phyloP scores from a whole-genome alignment of 1,284 basidiomycete genomes.

The Puccinia horiana region DNA sequence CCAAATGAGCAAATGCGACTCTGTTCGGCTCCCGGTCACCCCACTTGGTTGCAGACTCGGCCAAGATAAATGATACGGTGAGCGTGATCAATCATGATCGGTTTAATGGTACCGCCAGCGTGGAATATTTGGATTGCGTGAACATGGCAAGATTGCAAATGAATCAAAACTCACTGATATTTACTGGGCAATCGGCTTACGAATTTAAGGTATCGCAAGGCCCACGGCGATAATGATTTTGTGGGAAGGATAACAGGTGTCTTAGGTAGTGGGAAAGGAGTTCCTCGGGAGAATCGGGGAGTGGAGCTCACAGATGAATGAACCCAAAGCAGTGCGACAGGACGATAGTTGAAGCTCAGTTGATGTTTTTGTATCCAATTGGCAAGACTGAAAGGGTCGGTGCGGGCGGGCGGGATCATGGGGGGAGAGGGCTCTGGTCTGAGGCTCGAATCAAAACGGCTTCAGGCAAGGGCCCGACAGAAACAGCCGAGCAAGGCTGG shows the following conservation, averaged over 20 bases:
- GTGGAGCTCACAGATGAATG: neutral
- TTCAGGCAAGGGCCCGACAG: neutral
- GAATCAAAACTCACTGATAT: neutral
- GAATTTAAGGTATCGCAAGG: neutral
- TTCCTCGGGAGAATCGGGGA: neutral
- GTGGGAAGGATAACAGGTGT: neutral
- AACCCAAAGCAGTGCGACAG: neutral
- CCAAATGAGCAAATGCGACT: neutral
- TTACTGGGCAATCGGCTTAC: neutral
- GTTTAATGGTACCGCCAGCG: neutral
- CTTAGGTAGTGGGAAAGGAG: neutral
- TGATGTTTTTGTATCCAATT: neutral
- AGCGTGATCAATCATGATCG: neutral
- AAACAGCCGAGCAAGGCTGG: neutral
- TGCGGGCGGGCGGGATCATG: neutral
- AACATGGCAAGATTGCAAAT: neutral
- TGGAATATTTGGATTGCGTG: neutral
- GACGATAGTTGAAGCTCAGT: neutral
- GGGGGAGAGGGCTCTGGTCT: neutral
- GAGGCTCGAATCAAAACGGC: neutral
- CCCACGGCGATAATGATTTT: neutral
- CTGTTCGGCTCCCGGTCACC: neutral
- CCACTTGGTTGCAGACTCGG: neutral
- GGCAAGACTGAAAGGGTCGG: neutral
- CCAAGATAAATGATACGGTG: neutral